Base-by-base conservation (phyloP, 495 filamentous ascomycete species). In the Penicillium crystallinum region DNA sequence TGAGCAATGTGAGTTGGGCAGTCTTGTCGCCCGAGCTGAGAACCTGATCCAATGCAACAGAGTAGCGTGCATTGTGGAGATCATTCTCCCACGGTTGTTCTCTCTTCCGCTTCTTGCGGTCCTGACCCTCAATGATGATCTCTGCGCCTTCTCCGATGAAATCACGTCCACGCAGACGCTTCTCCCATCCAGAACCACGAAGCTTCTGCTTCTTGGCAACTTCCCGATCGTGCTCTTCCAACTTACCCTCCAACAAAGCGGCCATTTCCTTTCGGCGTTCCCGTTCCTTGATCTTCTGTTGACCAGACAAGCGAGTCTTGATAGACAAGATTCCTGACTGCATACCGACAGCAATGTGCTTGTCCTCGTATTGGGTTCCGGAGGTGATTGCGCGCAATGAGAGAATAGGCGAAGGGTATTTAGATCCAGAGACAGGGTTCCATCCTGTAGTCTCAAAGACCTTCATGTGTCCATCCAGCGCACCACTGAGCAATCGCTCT, bases 401-500 rank as follows among this genome's bases (percentile, higher is more conserved):
- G 2, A 97, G 81, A 53, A 99, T 86, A 0, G 95, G 93, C 0
- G 86, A 83, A 0, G 89, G 85, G 71, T 97, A 99, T 67, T 97
- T 97, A 44, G 87, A 84, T 31, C 90, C 91, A 23, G 88, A 83
- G 4, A 96, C 90, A 5, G 97, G 84, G 63, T 95, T 92, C 95
- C 95, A 99, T 23, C 77, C 81, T 0, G 82, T 81, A 1, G 91
- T 93, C 70, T 97, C 92, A 56, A 92, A 96, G 33, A 97, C 80
- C 73, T 99, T 99, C 69, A 99, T 80, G 64, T 97, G 93, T 12
- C 95, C 95, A 67, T 99, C 93, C 29, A 99, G 75, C 14, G 83
- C 87, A 66, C 90, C 95, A 63, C 81, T 89, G 52, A 99, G 79
- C 41, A 99, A 75, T 38, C 95, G 80, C 42, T 82, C 82, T 15